Evolutionary conservation across 2,329 filamentous ascomycete genomes (phyloP).

Genomic region (Stagonosporopsis rhizophila): DNA sequence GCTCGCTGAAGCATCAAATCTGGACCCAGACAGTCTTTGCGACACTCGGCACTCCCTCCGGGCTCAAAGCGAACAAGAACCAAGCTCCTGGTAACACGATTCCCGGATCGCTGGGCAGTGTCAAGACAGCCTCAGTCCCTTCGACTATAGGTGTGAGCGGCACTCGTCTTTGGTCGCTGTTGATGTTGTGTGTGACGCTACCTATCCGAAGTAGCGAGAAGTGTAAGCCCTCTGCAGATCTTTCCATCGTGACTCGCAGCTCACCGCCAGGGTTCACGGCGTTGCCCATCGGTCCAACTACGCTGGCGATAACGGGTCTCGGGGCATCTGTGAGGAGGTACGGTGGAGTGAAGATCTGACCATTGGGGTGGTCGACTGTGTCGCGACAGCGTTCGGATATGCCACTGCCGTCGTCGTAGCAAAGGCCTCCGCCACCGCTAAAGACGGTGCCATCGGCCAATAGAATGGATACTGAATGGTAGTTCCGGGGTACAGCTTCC

Average conservation of each 20-base stretch:
- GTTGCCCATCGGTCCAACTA: background rate
- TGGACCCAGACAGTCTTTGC: slow-evolving; percentile 17
- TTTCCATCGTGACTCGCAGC: background rate
- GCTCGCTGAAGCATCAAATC: background rate
- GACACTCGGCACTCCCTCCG: slow-evolving; percentile 26
- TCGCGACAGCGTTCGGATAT: background rate
- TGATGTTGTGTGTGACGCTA: slow-evolving; percentile 32
- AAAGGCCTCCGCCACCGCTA: slow-evolving; percentile 28
- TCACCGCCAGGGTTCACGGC: background rate
- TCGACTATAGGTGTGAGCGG: slow-evolving; percentile 16
- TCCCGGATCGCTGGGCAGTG: background rate
- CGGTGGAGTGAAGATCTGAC: background rate
- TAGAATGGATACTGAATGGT: background rate
- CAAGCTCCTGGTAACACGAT: slow-evolving; percentile 17
- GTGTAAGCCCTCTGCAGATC: background rate
- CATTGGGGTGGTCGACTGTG: background rate
- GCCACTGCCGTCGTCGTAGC: slow-evolving; percentile 1
- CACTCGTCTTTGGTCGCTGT: slow-evolving; percentile 30
- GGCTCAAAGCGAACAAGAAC: slow-evolving; percentile 24
- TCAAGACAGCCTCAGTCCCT: slow-evolving; percentile 15
- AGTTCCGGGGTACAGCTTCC: background rate
- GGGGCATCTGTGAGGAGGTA: background rate
- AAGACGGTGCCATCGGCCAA: background rate
- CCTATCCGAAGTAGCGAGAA: slow-evolving; percentile 23
- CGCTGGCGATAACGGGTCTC: background rate